Conservation (phyloP, 768 basidiomycete species). For the Tulasnella sp. region DNA sequence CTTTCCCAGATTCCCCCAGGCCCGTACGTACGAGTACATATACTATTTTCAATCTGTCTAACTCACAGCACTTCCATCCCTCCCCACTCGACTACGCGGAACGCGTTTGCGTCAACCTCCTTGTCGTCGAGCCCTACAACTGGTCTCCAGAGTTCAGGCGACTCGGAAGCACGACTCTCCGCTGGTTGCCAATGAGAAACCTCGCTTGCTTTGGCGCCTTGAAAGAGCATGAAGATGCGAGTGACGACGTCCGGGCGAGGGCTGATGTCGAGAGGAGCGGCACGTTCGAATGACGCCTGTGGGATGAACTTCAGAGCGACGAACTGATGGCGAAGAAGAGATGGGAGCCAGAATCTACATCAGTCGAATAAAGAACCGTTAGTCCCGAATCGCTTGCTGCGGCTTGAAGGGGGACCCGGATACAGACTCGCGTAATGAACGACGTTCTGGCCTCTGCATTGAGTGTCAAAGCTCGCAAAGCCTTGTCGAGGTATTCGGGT, state of each 20-base stretch:
- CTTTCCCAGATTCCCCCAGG: not conserved
- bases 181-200: not conserved
- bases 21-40: not conserved
- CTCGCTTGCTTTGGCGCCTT: constrained; percentile 43
- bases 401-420: not conserved
- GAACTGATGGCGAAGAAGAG: constrained; percentile 47
- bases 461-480: constrained; percentile 45
- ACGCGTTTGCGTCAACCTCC: not conserved
- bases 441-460: constrained; percentile 52
- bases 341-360: constrained; percentile 52
- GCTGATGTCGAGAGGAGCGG: constrained; percentile 47
- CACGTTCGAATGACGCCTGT: constrained; percentile 49
- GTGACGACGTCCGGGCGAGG: constrained; percentile 52
- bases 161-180: not conserved
- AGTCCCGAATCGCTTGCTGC: too few species aligned
- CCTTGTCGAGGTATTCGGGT: constrained; percentile 47
- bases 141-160: not conserved
- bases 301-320: constrained; percentile 54
- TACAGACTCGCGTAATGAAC: constrained; percentile 51
- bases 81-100: constrained; percentile 33
- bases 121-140: not conserved
- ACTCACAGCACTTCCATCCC: constrained; percentile 33
- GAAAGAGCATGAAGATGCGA: constrained; percentile 56
- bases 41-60: not conserved
- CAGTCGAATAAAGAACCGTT: too few species aligned